Conservation (phyloP, 176 grass and related monocot species). For the Dactylis glomerata region DNA sequence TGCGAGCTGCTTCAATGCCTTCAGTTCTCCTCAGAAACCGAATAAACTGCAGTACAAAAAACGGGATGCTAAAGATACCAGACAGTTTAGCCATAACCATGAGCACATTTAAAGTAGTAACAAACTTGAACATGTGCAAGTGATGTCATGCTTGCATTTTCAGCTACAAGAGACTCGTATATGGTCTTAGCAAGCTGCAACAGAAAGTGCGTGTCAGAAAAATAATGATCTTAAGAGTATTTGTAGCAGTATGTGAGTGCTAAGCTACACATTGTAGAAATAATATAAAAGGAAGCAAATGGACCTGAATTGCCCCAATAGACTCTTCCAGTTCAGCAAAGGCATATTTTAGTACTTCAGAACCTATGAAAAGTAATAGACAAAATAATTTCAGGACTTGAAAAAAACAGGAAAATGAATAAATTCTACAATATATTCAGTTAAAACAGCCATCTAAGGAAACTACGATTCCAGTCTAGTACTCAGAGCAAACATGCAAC, state of each 20-base stretch:
- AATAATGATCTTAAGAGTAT: neutral
- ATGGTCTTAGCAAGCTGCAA: conserved; percentile 79
- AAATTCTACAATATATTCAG: neutral
- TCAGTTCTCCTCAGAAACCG: conserved; percentile 95
- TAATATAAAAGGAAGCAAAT: conserved; percentile 8
- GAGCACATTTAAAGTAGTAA: conserved; percentile 28
- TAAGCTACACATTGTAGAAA: conserved; percentile 11
- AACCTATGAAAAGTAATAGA: conserved; percentile 49
- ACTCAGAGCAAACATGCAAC: neutral
- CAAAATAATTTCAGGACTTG: conserved; percentile 6
- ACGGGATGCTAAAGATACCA: conserved; percentile 23
- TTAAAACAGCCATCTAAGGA: conserved; percentile 1
- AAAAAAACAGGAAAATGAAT: conserved; percentile 5
- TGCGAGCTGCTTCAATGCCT: conserved; percentile 84
- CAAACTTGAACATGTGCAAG: conserved; percentile 81
- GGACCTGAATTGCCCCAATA: conserved; percentile 79
- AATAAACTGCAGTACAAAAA: conserved; percentile 61
- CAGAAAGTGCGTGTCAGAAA: conserved; percentile 17
- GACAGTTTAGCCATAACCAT: neutral
- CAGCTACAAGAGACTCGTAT: conserved; percentile 77
- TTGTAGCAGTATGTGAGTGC: conserved; percentile 15
- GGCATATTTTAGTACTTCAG: conserved; percentile 88
- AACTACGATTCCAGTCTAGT: neutral
- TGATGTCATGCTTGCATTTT: conserved; percentile 51
- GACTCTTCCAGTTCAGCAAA: conserved; percentile 92